Evolutionary conservation across 169 alveolate genomes (phyloP).

Genomic region (Plasmodium falciparum): DNA sequence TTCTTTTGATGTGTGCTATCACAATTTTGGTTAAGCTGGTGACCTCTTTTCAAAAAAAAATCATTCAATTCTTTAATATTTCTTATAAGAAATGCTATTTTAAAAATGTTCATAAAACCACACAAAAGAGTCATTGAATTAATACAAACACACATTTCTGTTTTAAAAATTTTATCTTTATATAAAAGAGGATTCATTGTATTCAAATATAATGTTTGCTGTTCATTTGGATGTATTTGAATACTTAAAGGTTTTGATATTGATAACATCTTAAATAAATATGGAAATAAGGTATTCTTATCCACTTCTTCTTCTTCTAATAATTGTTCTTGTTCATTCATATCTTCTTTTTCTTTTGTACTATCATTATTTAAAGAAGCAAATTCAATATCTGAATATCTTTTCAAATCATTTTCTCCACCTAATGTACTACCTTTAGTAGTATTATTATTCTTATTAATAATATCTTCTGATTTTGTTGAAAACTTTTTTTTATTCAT

Average conservation of each 20-base stretch:
- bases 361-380: conserved; percentile 12
- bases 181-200: conserved; percentile 36
- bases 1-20: too few relatives aligned
- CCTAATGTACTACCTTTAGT: not conserved
- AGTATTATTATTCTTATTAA: not conserved
- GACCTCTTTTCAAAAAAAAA: conserved; percentile 15
- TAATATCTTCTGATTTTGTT: conserved; percentile 21
- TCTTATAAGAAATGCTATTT: conserved; percentile 44
- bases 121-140: conserved; percentile 58
- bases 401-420: conserved; percentile 19
- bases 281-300: conserved; percentile 28
- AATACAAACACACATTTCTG: conserved; percentile 72
- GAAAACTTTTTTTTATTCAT: conserved; percentile 3
- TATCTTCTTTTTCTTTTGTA: conserved; percentile 3
- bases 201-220: conserved; percentile 48
- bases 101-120: conserved; percentile 43
- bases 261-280: conserved; percentile 82
- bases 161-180: conserved; percentile 70
- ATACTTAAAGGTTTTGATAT: conserved; percentile 83
- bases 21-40: too few relatives aligned
- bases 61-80: conserved; percentile 35
- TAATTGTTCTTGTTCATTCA: not conserved
- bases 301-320: not conserved
- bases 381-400: conserved; percentile 25
- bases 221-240: conserved; percentile 85